Base-by-base conservation (phyloP, 148 eudicot genomes). In the Chenopodium quinoa region DNA sequence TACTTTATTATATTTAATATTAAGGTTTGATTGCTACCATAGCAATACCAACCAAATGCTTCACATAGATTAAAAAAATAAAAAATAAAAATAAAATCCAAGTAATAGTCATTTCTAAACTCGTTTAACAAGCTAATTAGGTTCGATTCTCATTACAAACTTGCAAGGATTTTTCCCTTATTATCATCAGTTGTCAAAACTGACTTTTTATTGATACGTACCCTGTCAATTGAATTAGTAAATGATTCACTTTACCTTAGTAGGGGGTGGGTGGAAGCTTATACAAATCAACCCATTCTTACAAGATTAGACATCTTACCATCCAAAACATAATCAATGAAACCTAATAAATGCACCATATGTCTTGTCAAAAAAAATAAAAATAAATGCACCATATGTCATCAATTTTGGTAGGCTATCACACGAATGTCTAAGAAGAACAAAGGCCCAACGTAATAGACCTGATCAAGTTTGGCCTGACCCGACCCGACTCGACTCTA, bases 281-380 rank as follows among this genome's bases (percentile, higher is more conserved):
- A 14, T 16, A 56, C 62, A 14, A 13, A 17, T 56, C 22, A 1
- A 13, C 64, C n/a, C 4, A 60, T 32, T 22, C 12, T 7, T 60
- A 60, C 14, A 52, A 29, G 78, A 76, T 34, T 58, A 76, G 68
- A 76, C 68, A 60, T 20, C 23, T 58, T 76, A 34, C 67, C 78
- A 34, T 58, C 25, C 47, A 32, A 54, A 76, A 76, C 44, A 27
- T 29, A 27, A 27, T 29, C 1, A 29, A 50, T 17, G 37, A 19
- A 75, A 20, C 65, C 13, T 50, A 75, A 56, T 60, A 31, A 58
- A 76, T 19, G 69, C 29, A 40, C 16, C 48, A 58, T 12, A 11
- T 23, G 40, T 17, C 0, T 0, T 27, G 27, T 27, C 27, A 27
- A 27, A 27, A 27, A 27, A 27, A 27, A 27, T 27, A 27, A 27